phyloP scores from a whole-genome alignment of 495 filamentous ascomycete genomes.

The Tuber microsphaerosporum region DNA sequence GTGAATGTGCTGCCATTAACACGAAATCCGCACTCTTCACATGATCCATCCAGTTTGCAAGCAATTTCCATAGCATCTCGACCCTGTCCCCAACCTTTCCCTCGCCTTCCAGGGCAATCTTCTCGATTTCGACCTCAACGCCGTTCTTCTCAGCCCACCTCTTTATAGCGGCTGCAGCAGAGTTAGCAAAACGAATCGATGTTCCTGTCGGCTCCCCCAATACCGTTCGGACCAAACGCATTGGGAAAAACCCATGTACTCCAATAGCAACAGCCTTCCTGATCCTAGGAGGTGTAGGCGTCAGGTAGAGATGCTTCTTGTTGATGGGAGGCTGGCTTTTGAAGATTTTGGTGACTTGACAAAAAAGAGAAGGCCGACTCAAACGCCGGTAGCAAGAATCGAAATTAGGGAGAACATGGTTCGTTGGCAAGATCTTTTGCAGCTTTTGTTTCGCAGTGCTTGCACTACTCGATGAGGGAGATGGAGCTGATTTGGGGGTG shows the following conservation, averaged over 20 bases:
- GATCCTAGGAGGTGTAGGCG: constrained; percentile 61
- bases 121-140: constrained; percentile 68
- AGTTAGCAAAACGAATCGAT: constrained; percentile 84
- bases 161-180: constrained; percentile 74
- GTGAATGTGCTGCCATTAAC: constrained; percentile 82
- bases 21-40: constrained; percentile 83
- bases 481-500: constrained; percentile 20
- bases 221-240: constrained; percentile 70
- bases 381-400: constrained; percentile 52
- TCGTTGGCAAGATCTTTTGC: constrained; percentile 30
- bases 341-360: constrained; percentile 61
- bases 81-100: constrained; percentile 88
- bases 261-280: constrained; percentile 85
- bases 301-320: constrained; percentile 63
- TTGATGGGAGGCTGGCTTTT: constrained; percentile 52
- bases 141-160: constrained; percentile 67
- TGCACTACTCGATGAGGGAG: constrained; percentile 18
- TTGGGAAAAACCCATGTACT: constrained; percentile 89
- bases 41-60: constrained; percentile 91
- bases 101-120: constrained; percentile 93
- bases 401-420: constrained; percentile 40
- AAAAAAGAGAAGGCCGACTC: constrained; percentile 62
- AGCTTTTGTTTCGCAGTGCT: constrained; percentile 22
- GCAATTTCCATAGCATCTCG: constrained; percentile 82
- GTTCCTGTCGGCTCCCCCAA: constrained; percentile 93